A percentile compares a stretch with the other conserved stretches of the same genome.
phyloP scores from a whole-genome alignment of 257 asterid genomes.

The Leonotis leonurus region DNA sequence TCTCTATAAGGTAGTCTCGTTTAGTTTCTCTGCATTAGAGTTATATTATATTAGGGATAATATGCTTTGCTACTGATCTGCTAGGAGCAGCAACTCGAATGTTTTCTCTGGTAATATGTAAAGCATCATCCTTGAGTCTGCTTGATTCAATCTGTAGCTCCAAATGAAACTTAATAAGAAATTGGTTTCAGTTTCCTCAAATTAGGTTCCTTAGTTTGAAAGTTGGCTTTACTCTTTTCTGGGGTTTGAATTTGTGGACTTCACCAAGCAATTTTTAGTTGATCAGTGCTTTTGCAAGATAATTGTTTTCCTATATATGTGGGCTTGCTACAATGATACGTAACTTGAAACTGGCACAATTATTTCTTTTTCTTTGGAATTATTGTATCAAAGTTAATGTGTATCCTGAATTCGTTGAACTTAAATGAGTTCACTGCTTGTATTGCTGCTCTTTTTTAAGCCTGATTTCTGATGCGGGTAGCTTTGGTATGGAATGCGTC shows the following conservation, averaged over 20 bases:
- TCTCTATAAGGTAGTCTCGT: conserved; percentile 4
- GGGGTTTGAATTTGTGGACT: neutral
- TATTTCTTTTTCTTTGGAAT: neutral
- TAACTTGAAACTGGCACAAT: too few relatives aligned
- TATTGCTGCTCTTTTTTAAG: neutral
- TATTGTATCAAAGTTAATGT: neutral
- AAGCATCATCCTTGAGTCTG: neutral
- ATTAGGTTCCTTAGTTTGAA: too few relatives aligned
- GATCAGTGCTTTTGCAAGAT: too few relatives aligned
- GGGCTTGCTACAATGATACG: too few relatives aligned
- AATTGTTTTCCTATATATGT: too few relatives aligned
- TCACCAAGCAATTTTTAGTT: too few relatives aligned
- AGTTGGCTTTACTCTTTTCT: neutral
- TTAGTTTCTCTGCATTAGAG: conserved; percentile 4
- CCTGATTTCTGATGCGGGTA: too few relatives aligned
- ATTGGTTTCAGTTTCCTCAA: neutral
- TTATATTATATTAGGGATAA: neutral
- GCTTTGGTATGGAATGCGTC: too few relatives aligned
- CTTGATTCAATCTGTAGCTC: neutral
- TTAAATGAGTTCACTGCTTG: neutral
- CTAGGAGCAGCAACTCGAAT: neutral
- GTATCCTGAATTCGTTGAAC: neutral
- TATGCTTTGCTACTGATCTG: neutral
- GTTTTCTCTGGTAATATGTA: neutral
- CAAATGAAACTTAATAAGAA: neutral